Percentiles rank a stretch among this genome's conserved stretches.
Evolutionary conservation across 352 stramenopile genomes (phyloP).

Genomic region (Pythium phragmitis): DNA sequence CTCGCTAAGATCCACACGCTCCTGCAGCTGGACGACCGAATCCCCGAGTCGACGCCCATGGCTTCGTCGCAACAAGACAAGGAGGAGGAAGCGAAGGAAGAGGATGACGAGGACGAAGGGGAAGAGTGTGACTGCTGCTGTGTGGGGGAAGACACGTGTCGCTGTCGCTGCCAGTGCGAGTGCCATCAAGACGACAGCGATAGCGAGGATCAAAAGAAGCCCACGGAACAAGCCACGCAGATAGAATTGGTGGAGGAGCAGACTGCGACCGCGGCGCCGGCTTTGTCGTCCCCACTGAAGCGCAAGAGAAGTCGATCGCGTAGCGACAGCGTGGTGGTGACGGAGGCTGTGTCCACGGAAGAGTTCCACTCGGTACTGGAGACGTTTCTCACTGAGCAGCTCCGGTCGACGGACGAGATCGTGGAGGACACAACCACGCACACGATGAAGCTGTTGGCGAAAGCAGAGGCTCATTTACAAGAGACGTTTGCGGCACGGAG

Average conservation of each 20-base stretch:
- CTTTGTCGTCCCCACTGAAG: slow-evolving; percentile 3
- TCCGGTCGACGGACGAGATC: background rate
- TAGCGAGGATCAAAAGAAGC: slow-evolving; percentile 25
- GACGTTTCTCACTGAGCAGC: slow-evolving; percentile 5
- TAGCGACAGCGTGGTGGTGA: slow-evolving; percentile 15
- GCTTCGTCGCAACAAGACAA: slow-evolving; percentile 1
- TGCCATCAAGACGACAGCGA: slow-evolving; percentile 71
- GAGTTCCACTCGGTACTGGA: slow-evolving; percentile 11
- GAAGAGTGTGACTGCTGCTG: slow-evolving; percentile 53
- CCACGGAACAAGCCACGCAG: slow-evolving; percentile 19
- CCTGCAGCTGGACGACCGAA: slow-evolving; percentile 67
- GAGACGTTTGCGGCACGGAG: slow-evolving; percentile 5
- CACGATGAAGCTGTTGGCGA: slow-evolving; percentile 14
- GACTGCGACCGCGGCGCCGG: background rate
- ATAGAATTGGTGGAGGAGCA: background rate
- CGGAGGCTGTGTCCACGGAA: background rate
- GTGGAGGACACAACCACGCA: slow-evolving; percentile 1
- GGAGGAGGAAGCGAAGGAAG: slow-evolving; percentile 15
- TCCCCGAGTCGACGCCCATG: slow-evolving; percentile 35
- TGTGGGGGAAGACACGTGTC: slow-evolving; percentile 36
- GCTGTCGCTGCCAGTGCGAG: slow-evolving; percentile 62
- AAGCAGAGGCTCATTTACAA: slow-evolving; percentile 19
- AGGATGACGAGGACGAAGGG: slow-evolving; percentile 30
- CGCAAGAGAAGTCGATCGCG: slow-evolving; percentile 21
- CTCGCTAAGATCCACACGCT: slow-evolving; percentile 84